These are phyloP conservation scores for Podila epigama DNA, from an alignment of 192 early-diverging fungal genomes.

Conservation along the genomic window DNA sequence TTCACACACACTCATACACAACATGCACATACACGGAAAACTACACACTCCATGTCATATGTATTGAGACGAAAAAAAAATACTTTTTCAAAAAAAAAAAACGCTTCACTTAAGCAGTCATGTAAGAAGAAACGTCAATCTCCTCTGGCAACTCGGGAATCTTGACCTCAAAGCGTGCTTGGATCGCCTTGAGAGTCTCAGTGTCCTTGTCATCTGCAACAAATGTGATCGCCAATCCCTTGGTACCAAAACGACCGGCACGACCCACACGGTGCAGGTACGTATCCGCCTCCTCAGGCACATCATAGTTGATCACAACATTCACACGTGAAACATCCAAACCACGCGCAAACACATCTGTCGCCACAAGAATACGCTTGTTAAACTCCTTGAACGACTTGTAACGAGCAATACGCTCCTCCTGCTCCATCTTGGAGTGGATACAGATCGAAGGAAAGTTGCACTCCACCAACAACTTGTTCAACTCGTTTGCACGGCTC, in stretches of 20 bases:
- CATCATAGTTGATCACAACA: constrained; percentile 99
- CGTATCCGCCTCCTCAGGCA: constrained; percentile 87
- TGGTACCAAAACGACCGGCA: constrained; percentile 99
- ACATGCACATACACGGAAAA: no score
- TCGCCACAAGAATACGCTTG: constrained; percentile 96
- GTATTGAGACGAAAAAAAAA: no score
- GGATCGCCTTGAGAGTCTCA: constrained; percentile 80
- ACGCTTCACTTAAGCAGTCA: constrained; percentile 23
- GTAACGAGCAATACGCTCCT: constrained; percentile 92
- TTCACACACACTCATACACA: no score
- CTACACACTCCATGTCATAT: no score
- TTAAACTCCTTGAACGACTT: constrained; percentile 95
- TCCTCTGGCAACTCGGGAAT: constrained; percentile 87
- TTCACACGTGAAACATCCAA: constrained; percentile 99
- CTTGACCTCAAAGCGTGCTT: constrained; percentile 95
- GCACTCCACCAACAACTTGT: constrained; percentile 86
- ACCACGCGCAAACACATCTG: constrained; percentile 98
- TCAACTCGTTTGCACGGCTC: constrained; percentile 83
- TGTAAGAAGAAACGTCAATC: constrained; percentile 67
- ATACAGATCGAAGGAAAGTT: constrained; percentile 96
- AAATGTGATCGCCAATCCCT: constrained; percentile 96
- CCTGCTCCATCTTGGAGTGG: constrained; percentile 90
- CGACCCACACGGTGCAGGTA: constrained; percentile 98
- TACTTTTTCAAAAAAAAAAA: no score
- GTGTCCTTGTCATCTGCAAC: constrained; percentile 86